Conservation (phyloP, 352 stramenopile species). For the Phytophthora aleatoria region DNA sequence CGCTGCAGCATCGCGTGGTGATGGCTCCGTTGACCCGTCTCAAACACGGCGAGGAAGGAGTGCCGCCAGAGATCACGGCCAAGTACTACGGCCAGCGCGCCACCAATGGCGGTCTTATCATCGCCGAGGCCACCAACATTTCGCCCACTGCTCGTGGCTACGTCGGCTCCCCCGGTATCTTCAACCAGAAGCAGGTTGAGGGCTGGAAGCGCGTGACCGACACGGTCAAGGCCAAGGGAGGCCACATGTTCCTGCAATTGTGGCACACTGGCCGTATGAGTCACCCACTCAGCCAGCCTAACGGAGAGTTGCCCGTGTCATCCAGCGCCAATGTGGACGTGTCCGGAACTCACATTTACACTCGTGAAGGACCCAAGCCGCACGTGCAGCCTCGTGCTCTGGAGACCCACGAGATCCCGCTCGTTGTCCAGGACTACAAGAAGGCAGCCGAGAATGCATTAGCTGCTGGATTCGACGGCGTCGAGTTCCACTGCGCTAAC, state of each 20-base stretch:
- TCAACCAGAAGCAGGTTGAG: slow-evolving; percentile 44
- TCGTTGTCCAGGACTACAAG: slow-evolving; percentile 72
- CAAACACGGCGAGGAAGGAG: slow-evolving; percentile 36
- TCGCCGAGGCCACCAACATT: slow-evolving; percentile 61
- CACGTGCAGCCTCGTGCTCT: slow-evolving; percentile 64
- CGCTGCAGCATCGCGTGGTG: slow-evolving; percentile 59
- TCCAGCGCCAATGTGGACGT: slow-evolving; percentile 46
- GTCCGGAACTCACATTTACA: slow-evolving; percentile 28
- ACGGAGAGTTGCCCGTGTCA: slow-evolving; percentile 51
- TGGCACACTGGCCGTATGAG: slow-evolving; percentile 39
- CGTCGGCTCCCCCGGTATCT: slow-evolving; percentile 50
- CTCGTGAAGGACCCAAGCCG: slow-evolving; percentile 38
- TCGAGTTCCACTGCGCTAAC: slow-evolving; percentile 89
- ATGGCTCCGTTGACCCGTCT: slow-evolving; percentile 60
- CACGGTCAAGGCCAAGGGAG: slow-evolving; percentile 57
- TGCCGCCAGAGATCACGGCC: slow-evolving; percentile 42
- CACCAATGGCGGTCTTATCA: slow-evolving; percentile 53
- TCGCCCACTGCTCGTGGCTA: slow-evolving; percentile 38
- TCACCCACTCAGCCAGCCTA: slow-evolving; percentile 42
- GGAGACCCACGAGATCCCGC: slow-evolving; percentile 70
- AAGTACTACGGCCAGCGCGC: slow-evolving; percentile 47
- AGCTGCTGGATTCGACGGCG: slow-evolving; percentile 53
- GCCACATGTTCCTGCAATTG: slow-evolving; percentile 41
- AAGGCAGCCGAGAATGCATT: slow-evolving; percentile 66
- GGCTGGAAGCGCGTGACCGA: slow-evolving; percentile 64